Conservation (phyloP, 2,329 filamentous ascomycete genomes). For the Hypomyces perniciosus region DNA sequence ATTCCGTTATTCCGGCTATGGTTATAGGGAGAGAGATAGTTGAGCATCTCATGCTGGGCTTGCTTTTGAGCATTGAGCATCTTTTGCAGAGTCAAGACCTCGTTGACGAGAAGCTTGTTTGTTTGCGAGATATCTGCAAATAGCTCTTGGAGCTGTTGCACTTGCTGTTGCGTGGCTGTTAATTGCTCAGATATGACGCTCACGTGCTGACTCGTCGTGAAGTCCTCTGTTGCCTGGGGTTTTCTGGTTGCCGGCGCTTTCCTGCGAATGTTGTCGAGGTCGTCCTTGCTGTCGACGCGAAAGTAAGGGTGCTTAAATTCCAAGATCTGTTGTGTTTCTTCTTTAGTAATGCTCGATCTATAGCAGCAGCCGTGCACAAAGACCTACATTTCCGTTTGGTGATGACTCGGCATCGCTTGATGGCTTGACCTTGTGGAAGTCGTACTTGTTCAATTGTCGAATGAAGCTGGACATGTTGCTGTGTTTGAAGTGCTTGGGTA, state of each 20-base stretch:
- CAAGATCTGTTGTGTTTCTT: conserved; percentile 37
- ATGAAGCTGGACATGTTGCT: conserved; percentile 98
- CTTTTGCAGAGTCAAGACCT: conserved; percentile 56
- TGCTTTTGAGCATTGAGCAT: conserved; percentile 53
- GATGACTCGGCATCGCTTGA: conserved; percentile 31
- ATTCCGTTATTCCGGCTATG: conserved; percentile 35
- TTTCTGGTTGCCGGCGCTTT: conserved; percentile 93
- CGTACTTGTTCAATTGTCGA: conserved; percentile 92
- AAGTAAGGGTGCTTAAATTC: conserved; percentile 98
- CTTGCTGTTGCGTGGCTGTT: conserved; percentile 84
- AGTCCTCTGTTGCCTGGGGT: conserved; percentile 58
- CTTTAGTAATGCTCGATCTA: conserved; percentile 5
- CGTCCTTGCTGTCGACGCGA: conserved; percentile 90
- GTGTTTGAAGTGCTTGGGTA: conserved; percentile 98
- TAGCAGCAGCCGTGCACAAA: conserved; percentile 12
- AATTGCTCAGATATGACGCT: conserved; percentile 83
- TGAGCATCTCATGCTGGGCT: conserved; percentile 52
- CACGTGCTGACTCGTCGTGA: conserved; percentile 79
- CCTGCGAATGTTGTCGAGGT: conserved; percentile 88
- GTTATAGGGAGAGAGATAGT: conserved; percentile 46
- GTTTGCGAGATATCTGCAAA: conserved; percentile 69
- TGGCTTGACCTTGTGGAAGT: conserved; percentile 90
- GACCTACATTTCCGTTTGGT: conserved; percentile 33
- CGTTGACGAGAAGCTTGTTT: conserved; percentile 56
- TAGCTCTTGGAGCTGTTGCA: conserved; percentile 79